Base-by-base conservation (phyloP, 1,139 yeast genomes). In the Blastobotrys elegans region DNA sequence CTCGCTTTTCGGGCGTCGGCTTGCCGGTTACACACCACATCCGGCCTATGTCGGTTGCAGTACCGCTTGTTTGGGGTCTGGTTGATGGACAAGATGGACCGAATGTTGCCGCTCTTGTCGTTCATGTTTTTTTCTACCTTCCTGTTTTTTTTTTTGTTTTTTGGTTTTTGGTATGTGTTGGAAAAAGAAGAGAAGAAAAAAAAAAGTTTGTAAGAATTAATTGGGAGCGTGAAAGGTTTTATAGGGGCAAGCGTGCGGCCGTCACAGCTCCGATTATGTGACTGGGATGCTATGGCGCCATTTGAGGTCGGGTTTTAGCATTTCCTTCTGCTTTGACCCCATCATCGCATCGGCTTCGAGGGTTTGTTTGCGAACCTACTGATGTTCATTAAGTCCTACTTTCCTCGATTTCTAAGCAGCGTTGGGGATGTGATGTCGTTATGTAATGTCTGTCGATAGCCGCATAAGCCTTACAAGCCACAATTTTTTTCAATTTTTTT, bases 41-140 rank as follows among this genome's bases (percentile, higher is more conserved):
- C 92, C 4, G 97, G 97, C 60, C 90, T 87, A 66, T 90, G 97
- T 48, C 97, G 74, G 65, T 90, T 90, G 63, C 97, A 90, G 66
- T 79, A 89, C 51, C 43, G 47, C 32, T 24, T 24, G 27, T 24
- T 24, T 24, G 27, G 27, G 5, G 27, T 24, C 10, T 24, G 27
- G 27, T 24, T 24, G 10, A 24, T 24, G 27, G 27, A 24, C 27
- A 24, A 6, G 27, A 24, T 5, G 8, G 27, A 24, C 8, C 27
- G 27, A 10, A 24, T 24, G 10, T 24, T 24, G 27, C 10, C 27
- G 27, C 27, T 24, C 5, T 24, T 24, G 8, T 5, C 27, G 27
- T 10, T 24, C n/a, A n/a, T n/a, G n/a, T n/a, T n/a, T n/a, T n/a
- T n/a, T n/a, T n/a, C n/a, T n/a, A n/a, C n/a, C n/a, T n/a, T n/a